Base-by-base conservation (phyloP, 2,329 filamentous ascomycete genomes). In the Teratosphaeria zuluensis region DNA sequence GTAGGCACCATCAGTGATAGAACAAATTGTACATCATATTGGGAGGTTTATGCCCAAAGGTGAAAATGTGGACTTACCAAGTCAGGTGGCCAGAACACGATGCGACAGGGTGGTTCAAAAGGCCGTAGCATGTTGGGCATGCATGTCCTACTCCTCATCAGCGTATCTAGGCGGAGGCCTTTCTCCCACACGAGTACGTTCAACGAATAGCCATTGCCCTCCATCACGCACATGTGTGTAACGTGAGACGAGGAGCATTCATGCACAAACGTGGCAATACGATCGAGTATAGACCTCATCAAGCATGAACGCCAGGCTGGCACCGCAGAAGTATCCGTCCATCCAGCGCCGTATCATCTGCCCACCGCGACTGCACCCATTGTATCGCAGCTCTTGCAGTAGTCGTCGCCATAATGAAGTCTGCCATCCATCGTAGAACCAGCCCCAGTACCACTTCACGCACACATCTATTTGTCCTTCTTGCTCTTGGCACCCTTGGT, bases 401-500 rank as follows among this genome's bases (percentile, higher is more conserved):
- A 46, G 53, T 54, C 54, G 33, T n/a, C n/a, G 51, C 55, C 56
- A 52, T 57, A 30, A 48, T 1, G 42, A 48, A 48, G 42, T 38
- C 54, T 55, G 35, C 54, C 52, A 51, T 42, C 60, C 33, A 59
- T 42, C 51, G 33, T 35, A 30, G 52, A 59, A 59, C 61, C 59
- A 56, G 32, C 56, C 16, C 46, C 31, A 28, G 51, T 16, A 21
- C 42, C 42, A 19, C 42, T 48, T 48, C 19, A 48, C 19, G 38
- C 64, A 66, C 51, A 52, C 64, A 62, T 66, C 65, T 72, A 72
- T 69, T 72, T 72, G 58, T 67, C 61, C 80, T 79, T 90, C 88
- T 96, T 95, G 86, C 95, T 94, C 80, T 88, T 85, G 77, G 87
- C 87, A 78, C 91, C 91, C 90, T 96, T 96, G 84, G 87, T 86